A percentile compares a stretch with the other conserved stretches of the same genome.
Conservation (phyloP, 495 filamentous ascomycete genomes). For the Penicillium pulvis region DNA sequence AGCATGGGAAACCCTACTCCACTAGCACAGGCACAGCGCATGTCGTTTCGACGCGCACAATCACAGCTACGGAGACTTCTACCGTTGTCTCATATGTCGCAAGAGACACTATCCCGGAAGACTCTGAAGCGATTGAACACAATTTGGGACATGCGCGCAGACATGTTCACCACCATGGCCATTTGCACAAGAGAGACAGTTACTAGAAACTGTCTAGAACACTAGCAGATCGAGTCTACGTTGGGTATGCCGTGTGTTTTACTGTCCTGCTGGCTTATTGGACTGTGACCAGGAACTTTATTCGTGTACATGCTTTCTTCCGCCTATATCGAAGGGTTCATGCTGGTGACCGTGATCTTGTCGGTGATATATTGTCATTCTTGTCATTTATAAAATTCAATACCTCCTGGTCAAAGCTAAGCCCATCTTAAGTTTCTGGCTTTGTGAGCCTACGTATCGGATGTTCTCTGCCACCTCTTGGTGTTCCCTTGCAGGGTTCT, state of each 20-base stretch:
- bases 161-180: slow-evolving; percentile 28
- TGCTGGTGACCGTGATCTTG: slow-evolving; percentile 4
- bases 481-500: too few relatives aligned
- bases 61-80: slow-evolving; percentile 23
- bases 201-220: slow-evolving; percentile 12
- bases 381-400: neutral
- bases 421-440: too few relatives aligned
- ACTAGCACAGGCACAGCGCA: slow-evolving; percentile 27
- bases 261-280: slow-evolving; percentile 5
- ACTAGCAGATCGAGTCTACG: slow-evolving; percentile 5
- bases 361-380: slow-evolving; percentile 19
- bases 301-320: slow-evolving; percentile 27
- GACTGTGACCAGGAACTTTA: slow-evolving; percentile 12
- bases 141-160: slow-evolving; percentile 21
- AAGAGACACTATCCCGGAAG: slow-evolving; percentile 22
- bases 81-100: slow-evolving; percentile 31
- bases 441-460: too few relatives aligned
- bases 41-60: slow-evolving; percentile 24
- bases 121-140: slow-evolving; percentile 19
- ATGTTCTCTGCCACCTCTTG: too few relatives aligned
- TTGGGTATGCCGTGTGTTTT: slow-evolving; percentile 14
- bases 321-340: slow-evolving; percentile 6
- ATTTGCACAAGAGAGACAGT: slow-evolving; percentile 19
- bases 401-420: neutral
- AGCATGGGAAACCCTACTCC: slow-evolving; percentile 22